These are phyloP conservation scores for Geoglossum cookeanum DNA, from an alignment of 2,329 filamentous ascomycete genomes.

Conservation along the genomic window DNA sequence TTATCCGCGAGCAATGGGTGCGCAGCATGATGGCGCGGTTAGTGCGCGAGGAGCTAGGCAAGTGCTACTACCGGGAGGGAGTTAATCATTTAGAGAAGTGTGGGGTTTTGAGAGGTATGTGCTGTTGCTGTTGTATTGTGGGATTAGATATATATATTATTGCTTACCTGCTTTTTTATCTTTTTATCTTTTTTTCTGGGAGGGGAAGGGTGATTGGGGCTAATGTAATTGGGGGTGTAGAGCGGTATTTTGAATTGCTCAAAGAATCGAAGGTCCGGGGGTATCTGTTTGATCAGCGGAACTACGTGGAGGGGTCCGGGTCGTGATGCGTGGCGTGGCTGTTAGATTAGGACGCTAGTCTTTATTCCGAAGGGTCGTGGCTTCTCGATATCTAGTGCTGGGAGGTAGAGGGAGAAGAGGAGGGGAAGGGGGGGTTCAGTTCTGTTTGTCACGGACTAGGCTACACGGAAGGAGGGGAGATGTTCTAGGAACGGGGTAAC, in stretches of 20 bases:
- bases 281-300: slow-evolving; percentile 62
- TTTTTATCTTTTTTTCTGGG: not conserved
- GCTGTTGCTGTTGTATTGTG: not conserved
- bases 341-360: too few relatives aligned
- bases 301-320: slow-evolving; percentile 30
- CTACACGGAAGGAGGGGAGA: too few relatives aligned
- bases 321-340: too few relatives aligned
- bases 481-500: too few relatives aligned
- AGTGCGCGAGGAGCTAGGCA: slow-evolving; percentile 64
- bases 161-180: not conserved
- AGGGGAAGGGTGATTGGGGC: not conserved
- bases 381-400: too few relatives aligned
- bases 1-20: slow-evolving; percentile 77
- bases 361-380: too few relatives aligned
- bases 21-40: slow-evolving; percentile 74
- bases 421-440: too few relatives aligned
- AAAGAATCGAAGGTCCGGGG: slow-evolving; percentile 61
- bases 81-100: slow-evolving; percentile 84
- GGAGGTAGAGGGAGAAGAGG: too few relatives aligned
- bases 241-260: slow-evolving; percentile 61
- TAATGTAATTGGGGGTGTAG: slow-evolving; percentile 23
- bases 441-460: too few relatives aligned
- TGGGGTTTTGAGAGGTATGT: slow-evolving; percentile 59
- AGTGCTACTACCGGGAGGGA: slow-evolving; percentile 69
- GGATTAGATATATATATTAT: not conserved